Evolutionary conservation across 1,284 basidiomycete genomes (phyloP), one percentile per base, ranked within the genome.

Genomic region (Leccinum subatratum): DNA sequence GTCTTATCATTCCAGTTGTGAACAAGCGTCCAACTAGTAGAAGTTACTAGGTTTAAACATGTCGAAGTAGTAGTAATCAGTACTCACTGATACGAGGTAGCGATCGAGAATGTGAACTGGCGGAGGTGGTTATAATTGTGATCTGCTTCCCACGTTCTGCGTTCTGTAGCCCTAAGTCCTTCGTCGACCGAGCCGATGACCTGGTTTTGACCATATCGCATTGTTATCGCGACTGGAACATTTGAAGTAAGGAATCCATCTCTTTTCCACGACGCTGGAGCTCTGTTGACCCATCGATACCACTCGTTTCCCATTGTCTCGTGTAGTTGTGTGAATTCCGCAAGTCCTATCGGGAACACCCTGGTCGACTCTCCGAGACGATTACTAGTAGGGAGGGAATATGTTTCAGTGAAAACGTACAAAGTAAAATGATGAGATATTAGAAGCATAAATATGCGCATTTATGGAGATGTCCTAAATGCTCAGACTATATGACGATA

Each of bases 251-350:
- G 2, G 6, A 54, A 54, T 3, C 22, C 6, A 4, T 54, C 51
- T 25, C 11, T 0, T 4, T 54, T 54, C 51, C 51, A 54, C 0
- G 22, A 25, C 4, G 0, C 6, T 0, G 51, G 51, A 5, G 51
- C 51, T 22, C 22, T 12, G 4, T 14, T 4, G 22, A 54, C 51
- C 51, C 51, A 54, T 25, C 22, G 0, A 7, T 54, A 2, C 51
- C 51, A 54, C 5, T 16, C 6, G 25, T 7, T 25, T 0, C 5
- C 6, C 12, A 54, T 54, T 0, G n/a, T 20, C 1, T 20, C n/a
- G 0, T 54, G 51, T n/a, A 54, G 6, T 0, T 20, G 20, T 20
- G 6, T 1, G 51, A 20, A 54, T 4, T 54, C 20, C 3, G 51
- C n/a, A 3, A 54, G n/a, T 11, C 20, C 22, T 11, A 54, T 20